Evolutionary conservation across 2,329 filamentous ascomycete genomes (phyloP).

Genomic region (Aureobasidium namibiae): DNA sequence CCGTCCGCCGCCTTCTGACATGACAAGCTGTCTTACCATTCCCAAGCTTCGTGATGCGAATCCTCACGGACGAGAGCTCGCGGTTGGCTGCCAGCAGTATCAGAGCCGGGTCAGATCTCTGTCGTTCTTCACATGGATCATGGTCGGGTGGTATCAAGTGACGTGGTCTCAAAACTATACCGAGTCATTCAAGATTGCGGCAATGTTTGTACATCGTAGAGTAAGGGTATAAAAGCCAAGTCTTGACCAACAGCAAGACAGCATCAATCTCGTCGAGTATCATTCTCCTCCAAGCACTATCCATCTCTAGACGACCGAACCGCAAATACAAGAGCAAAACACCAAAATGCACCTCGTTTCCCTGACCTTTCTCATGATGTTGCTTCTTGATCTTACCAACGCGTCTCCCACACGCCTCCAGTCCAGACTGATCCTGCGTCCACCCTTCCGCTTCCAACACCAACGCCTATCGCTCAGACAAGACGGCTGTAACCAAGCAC

Average conservation of each 20-base stretch:
- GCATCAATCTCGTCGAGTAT: neutral
- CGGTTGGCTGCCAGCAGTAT: neutral
- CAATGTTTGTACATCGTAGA: neutral
- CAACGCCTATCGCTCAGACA: neutral
- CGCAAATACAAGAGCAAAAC: neutral
- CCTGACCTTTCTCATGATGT: neutral
- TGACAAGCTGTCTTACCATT: slow-evolving; percentile 1
- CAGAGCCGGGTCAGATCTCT: neutral
- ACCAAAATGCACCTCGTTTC: neutral
- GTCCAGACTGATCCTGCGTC: neutral
- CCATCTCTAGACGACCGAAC: neutral
- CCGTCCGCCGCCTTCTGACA: neutral
- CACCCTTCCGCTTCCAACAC: neutral
- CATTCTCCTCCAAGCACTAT: neutral
- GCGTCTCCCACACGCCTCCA: neutral
- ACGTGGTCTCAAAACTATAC: neutral
- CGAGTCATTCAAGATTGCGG: neutral
- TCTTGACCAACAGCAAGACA: neutral
- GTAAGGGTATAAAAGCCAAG: neutral
- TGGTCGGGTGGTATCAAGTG: neutral
- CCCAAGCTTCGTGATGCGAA: neutral
- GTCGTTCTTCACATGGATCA: neutral
- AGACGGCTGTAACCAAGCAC: neutral
- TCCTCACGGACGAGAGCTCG: neutral
- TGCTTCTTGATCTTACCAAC: neutral